phyloP scores from a whole-genome alignment of 305 asterid genomes.

The Fraxinus baroniana region DNA sequence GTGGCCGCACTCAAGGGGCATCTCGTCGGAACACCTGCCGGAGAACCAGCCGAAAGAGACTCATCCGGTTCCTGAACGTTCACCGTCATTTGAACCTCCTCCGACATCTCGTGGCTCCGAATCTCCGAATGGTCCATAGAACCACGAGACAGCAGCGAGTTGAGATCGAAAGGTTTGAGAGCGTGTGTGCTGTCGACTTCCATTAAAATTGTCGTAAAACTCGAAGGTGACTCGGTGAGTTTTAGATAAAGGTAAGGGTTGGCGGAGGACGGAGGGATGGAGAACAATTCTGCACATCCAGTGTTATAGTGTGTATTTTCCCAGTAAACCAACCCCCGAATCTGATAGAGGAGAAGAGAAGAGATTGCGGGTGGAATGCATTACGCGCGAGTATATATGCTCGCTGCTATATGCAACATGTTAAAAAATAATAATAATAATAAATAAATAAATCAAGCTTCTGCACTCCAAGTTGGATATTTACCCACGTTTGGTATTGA shows the following conservation, averaged over 20 bases:
- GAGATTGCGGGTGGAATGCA: not conserved
- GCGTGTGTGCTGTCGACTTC: constrained; percentile 51
- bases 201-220: constrained; percentile 23
- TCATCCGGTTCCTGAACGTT: constrained; percentile 22
- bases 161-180: constrained; percentile 31
- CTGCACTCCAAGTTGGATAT: not conserved
- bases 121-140: constrained; percentile 16
- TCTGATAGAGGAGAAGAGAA: not conserved
- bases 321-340: not conserved
- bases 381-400: not conserved
- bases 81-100: constrained; percentile 21
- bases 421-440: too few relatives aligned
- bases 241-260: not conserved
- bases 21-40: constrained; percentile 13
- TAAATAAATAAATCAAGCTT: not conserved
- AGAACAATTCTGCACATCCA: not conserved
- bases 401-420: not conserved
- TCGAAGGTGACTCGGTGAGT: not conserved
- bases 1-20: constrained; percentile 56
- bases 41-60: constrained; percentile 6
- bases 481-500: too few relatives aligned
- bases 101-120: constrained; percentile 14
- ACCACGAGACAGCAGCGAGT: constrained; percentile 10
- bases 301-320: not conserved
- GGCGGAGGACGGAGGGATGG: not conserved